Evolutionary conservation across 768 basidiomycete genomes (phyloP).

Genomic region (Mycena sanguinolenta): DNA sequence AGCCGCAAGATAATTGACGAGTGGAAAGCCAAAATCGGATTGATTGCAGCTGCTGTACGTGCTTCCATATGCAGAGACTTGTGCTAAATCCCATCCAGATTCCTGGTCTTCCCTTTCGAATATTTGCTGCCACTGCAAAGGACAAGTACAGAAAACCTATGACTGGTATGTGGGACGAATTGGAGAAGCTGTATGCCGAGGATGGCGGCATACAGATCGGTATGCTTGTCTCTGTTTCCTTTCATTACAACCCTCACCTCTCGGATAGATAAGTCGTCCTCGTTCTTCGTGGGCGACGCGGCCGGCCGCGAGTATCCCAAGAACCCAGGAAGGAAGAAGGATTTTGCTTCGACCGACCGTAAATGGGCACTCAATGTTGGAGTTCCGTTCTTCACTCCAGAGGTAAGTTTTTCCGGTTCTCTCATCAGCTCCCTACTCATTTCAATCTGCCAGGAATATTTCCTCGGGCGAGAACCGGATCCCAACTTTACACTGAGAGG

Average conservation of each 20-base stretch:
- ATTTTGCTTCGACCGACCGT: conserved; percentile 86
- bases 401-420: conserved; percentile 64
- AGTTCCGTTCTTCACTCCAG: conserved; percentile 85
- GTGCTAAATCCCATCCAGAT: conserved; percentile 58
- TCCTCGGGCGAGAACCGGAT: conserved; percentile 65
- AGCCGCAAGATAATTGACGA: conserved; percentile 56
- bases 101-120: conserved; percentile 78
- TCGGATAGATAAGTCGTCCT: conserved; percentile 68
- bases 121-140: conserved; percentile 82
- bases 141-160: conserved; percentile 90
- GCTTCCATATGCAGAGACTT: not conserved
- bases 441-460: conserved; percentile 74
- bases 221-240: conserved; percentile 44
- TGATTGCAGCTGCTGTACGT: conserved; percentile 74
- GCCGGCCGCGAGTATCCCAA: conserved; percentile 75
- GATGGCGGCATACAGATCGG: conserved; percentile 76
- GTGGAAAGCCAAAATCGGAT: conserved; percentile 84
- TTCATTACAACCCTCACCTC: conserved; percentile 33
- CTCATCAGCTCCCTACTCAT: not conserved
- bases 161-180: conserved; percentile 86
- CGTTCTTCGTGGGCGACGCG: conserved; percentile 92
- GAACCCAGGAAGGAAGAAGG: conserved; percentile 54
- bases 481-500: conserved; percentile 69
- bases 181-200: conserved; percentile 71
- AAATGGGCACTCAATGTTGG: conserved; percentile 88